phyloP scores from a whole-genome alignment of 352 stramenopile species.

The Phytophthora pluvialis region DNA sequence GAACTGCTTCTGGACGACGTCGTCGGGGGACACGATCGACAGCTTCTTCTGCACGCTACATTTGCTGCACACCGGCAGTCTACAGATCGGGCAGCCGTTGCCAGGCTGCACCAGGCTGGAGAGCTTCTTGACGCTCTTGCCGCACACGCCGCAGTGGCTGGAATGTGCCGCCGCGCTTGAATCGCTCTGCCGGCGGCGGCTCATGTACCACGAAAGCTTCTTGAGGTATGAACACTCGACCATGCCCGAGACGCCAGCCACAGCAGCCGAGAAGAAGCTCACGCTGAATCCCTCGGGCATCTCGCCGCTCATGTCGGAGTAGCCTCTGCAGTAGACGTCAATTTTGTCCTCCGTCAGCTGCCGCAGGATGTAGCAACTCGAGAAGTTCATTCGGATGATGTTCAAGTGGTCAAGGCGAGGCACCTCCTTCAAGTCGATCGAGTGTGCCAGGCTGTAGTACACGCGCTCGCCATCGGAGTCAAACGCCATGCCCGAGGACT shows the following conservation, averaged over 20 bases:
- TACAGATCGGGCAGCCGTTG: conserved; percentile 39
- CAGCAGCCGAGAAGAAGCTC: conserved; percentile 44
- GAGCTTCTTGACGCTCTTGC: conserved; percentile 37
- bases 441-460: conserved; percentile 44
- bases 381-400: conserved; percentile 51
- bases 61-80: conserved; percentile 46
- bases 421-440: conserved; percentile 37
- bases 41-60: conserved; percentile 56
- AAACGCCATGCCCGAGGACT: conserved; percentile 43
- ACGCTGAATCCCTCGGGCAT: conserved; percentile 48
- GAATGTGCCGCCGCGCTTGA: background rate
- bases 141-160: conserved; percentile 39
- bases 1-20: conserved; percentile 51
- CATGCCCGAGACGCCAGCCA: conserved; percentile 42
- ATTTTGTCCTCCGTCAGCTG: conserved; percentile 44
- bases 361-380: conserved; percentile 58
- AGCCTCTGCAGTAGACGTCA: conserved; percentile 59
- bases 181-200: conserved; percentile 26
- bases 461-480: conserved; percentile 44
- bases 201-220: conserved; percentile 66
- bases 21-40: conserved; percentile 40
- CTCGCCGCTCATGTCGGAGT: conserved; percentile 49
- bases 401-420: conserved; percentile 27
- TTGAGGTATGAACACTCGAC: conserved; percentile 65
- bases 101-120: conserved; percentile 28